Percentiles rank a stretch among this genome's conserved stretches.
phyloP scores from a whole-genome alignment of 2,329 filamentous ascomycete genomes.

The Talaromyces sp. region DNA sequence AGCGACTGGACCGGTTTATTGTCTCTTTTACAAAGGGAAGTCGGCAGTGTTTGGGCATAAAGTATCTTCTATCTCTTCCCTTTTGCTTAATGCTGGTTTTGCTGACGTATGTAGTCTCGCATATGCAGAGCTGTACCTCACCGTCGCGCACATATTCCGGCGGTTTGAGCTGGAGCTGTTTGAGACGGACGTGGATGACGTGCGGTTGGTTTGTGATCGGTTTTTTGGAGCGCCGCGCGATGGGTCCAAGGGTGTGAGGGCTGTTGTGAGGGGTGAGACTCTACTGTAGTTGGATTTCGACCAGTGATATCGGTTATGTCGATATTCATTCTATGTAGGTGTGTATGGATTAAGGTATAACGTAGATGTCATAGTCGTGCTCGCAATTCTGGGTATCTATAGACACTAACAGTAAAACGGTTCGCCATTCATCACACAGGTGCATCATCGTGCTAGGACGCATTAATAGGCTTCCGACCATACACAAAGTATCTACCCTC shows the following conservation, averaged over 20 bases:
- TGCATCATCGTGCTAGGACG: neutral
- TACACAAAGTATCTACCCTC: conserved; percentile 6
- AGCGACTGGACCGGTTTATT: conserved; percentile 32
- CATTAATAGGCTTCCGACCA: conserved; percentile 4
- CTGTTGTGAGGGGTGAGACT: neutral
- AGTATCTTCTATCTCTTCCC: conserved; percentile 17
- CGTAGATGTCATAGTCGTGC: neutral
- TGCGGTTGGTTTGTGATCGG: conserved; percentile 12
- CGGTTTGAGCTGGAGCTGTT: conserved; percentile 26
- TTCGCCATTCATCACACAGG: neutral
- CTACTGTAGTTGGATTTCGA: neutral
- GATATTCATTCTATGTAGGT: too few species aligned
- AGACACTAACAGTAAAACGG: neutral
- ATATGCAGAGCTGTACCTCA: conserved; percentile 29
- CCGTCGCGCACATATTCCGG: conserved; percentile 25
- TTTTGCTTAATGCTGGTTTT: conserved; percentile 8
- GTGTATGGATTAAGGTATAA: neutral
- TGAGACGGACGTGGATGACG: conserved; percentile 28
- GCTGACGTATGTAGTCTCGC: conserved; percentile 22
- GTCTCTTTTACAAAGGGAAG: conserved; percentile 38
- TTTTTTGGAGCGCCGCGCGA: conserved; percentile 4
- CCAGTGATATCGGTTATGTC: too few species aligned
- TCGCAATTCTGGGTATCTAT: neutral
- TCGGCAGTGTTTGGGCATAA: conserved; percentile 45
- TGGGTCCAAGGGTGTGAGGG: conserved; percentile 1